Evolutionary conservation across 306 rosid genomes (phyloP).

Genomic region (Quercus cerris): DNA sequence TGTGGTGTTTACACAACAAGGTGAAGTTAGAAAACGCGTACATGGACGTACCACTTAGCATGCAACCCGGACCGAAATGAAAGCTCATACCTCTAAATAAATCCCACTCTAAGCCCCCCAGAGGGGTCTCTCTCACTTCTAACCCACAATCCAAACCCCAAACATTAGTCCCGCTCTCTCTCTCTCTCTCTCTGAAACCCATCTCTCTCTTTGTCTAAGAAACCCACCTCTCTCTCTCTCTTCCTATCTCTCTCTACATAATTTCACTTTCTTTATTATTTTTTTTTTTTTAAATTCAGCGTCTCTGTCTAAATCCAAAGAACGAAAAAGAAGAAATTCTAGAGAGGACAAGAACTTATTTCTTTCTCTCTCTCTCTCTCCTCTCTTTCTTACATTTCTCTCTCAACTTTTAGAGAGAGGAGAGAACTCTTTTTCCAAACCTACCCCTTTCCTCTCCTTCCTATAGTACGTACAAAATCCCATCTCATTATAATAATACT

Average conservation of each 20-base stretch:
- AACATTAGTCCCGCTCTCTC: slow-evolving; percentile 16
- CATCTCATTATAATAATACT: not conserved
- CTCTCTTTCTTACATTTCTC: slow-evolving; percentile 5
- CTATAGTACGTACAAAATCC: not conserved
- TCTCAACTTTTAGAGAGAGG: slow-evolving; percentile 38
- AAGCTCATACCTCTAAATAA: slow-evolving; percentile 54
- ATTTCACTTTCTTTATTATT: not conserved
- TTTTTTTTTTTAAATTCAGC: slow-evolving; percentile 2
- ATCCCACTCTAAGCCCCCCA: slow-evolving; percentile 5
- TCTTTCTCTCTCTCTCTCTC: slow-evolving; percentile 14
- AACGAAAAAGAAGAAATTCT: slow-evolving; percentile 8
- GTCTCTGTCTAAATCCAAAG: slow-evolving; percentile 4
- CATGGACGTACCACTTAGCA: slow-evolving; percentile 57
- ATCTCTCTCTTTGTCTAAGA: not conserved
- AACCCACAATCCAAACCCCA: slow-evolving; percentile 19
- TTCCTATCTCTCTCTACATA: not conserved
- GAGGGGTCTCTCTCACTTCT: not conserved
- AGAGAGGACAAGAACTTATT: slow-evolving; percentile 13
- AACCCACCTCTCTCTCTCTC: not conserved
- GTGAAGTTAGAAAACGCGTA: slow-evolving; percentile 40
- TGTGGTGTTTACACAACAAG: not conserved
- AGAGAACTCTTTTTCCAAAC: slow-evolving; percentile 27
- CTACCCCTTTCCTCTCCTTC: slow-evolving; percentile 5
- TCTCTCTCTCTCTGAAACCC: not conserved
- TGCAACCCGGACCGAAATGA: slow-evolving; percentile 77